Evolutionary conservation across 2,329 filamentous ascomycete species (phyloP), one percentile per base, ranked within the genome.

Genomic region (Metarhizium robertsii): DNA sequence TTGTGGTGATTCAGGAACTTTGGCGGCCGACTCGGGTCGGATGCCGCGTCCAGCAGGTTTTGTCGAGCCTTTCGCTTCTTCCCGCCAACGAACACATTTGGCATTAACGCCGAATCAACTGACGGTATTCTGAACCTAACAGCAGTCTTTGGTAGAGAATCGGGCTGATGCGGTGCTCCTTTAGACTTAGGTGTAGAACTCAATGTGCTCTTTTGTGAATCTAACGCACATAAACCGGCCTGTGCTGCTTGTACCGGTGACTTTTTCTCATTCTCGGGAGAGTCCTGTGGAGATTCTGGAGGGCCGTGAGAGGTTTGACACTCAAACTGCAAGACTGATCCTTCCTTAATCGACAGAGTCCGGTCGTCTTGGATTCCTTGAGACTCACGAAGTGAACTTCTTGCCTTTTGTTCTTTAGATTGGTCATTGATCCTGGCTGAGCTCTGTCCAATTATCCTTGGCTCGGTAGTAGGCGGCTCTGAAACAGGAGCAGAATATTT

Each of bases 71-170:
- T 76, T 34, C 61, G 66, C 30, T 60, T 64, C 55, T 68, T 76
- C 2, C 78, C 77, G 10, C 69, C 69, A 6, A 64, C 59, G 50
- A 81, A 81, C 1, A 81, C 71, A 56, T 80, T 81, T 34, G 54
- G 54, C 32, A 55, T 58, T 6, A 47, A 50, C 14, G 53, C 13
- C n/a, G 13, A 40, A 13, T 36, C 42, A 30, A 16, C 49, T 3
- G 29, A 32, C 13, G n/a, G 2, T 47, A 32, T 50, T 25, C 36
- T 45, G 18, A 16, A 25, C 6, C 11, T 40, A 16, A 43, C 11
- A 38, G 46, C 11, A 14, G 18, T 29, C 32, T 30, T 45, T 46
- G 32, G 36, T 13, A 16, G 38, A 11, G 29, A 18, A 2, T 16
- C 42, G 6, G 18, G 6, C 16, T 18, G 16, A 45, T 20, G 18